Base-by-base conservation (phyloP, 345 rosid genomes). In the Pistacia vera region DNA sequence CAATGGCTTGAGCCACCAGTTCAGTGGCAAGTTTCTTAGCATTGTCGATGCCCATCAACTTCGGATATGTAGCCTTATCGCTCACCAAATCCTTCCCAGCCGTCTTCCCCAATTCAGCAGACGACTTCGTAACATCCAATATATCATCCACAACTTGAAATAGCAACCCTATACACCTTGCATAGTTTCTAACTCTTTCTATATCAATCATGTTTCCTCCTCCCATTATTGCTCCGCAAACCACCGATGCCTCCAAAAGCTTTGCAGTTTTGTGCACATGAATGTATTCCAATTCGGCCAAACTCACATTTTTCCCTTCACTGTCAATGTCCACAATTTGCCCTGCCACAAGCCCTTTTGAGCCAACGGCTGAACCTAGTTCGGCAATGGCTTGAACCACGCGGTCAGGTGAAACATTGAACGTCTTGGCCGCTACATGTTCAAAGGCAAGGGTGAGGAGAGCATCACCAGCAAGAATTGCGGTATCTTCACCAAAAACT, bases 381-480 rank as follows among this genome's bases (percentile, higher is more conserved):
- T 90, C 91, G 0, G 76, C 75, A 8, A 87, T 75, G 38, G 83
- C 90, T 63, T 80, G 75, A 60, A 86, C 81, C 33, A 86, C 79
- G 10, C 84, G 81, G 6, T 62, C 83, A 8, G 86, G 76, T 0
- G 91, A 74, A 14, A 85, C 81, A 3, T 48, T 1, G 2, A 3
- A 3, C 25, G 84, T 83, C 7, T 74, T 61, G 0, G 75, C 68
- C 2, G 91, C 90, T 8, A 86, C 56, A 52, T 91, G 93, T 74
- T 89, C 86, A 1, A 91, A 87, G n/a, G 93, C 88, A 14, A 86
- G 81, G 20, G 87, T 71, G 17, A 91, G 85, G 56, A 87, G 86
- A 4, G 97, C 94, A 8, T 91, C 93, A 0, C 94, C 90, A 0
- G 93, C 88, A 11, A 92, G 88, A 71, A 92, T 76, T 0, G 97